Conservation (phyloP, 768 basidiomycete species). For the Termitomyces sp. region DNA sequence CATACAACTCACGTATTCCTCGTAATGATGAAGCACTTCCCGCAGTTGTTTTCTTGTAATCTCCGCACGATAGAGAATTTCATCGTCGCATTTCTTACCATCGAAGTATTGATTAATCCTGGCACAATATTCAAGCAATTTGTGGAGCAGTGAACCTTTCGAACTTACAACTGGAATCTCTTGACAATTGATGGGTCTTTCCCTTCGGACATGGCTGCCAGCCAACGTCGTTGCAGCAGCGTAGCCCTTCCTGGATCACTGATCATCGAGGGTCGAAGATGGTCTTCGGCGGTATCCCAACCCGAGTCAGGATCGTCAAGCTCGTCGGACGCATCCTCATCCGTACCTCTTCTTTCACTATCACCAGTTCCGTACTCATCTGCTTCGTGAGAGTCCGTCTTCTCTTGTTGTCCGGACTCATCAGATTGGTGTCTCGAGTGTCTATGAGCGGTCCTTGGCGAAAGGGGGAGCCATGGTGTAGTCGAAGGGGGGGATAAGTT, state of each 20-base stretch:
- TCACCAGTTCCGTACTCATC: constrained; percentile 26
- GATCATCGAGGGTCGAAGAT: constrained; percentile 60
- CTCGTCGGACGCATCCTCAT: constrained; percentile 38
- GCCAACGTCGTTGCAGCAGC: constrained; percentile 73
- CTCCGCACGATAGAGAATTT: constrained; percentile 86
- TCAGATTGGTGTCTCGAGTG: constrained; percentile 41
- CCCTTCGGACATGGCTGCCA: constrained; percentile 85
- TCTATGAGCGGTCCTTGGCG: constrained; percentile 46
- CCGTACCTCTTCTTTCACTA: constrained; percentile 35
- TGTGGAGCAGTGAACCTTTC: background rate
- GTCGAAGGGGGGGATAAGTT: constrained; percentile 17
- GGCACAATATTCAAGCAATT: background rate
- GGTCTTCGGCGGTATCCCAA: constrained; percentile 45
- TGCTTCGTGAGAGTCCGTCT: constrained; percentile 33
- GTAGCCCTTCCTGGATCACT: constrained; percentile 80
- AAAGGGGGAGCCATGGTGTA: constrained; percentile 47
- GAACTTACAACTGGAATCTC: constrained; percentile 72
- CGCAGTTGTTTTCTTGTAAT: constrained; percentile 81
- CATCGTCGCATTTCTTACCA: constrained; percentile 86
- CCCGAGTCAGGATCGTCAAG: constrained; percentile 34
- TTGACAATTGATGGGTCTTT: constrained; percentile 64
- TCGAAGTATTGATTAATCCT: constrained; percentile 94
- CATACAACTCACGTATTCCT: constrained; percentile 66
- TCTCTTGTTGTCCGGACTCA: constrained; percentile 37
- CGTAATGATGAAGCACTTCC: constrained; percentile 79